Base-by-base conservation (phyloP, 2,329 filamentous ascomycete species). In the Cercospora nicotianae region DNA sequence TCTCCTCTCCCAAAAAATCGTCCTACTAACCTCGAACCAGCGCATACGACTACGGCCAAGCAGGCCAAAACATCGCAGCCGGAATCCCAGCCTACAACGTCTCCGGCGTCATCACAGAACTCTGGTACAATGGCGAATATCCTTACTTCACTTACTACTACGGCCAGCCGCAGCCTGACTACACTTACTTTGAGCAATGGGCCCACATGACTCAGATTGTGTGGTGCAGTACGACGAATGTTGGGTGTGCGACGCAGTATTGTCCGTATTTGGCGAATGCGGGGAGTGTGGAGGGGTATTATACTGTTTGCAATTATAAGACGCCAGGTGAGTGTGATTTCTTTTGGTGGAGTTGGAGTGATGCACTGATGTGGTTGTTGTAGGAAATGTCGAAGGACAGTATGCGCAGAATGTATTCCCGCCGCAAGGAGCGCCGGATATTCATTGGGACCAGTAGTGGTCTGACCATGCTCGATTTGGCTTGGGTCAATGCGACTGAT, bases 51-150 rank as follows among this genome's bases (percentile, higher is more conserved):
- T 23, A 60, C 7, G 53, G 39, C n/a, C 20, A 53, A 33, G 67
- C 63, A 16, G 94, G 94, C 39, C 95, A 99, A 83, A 99, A 98
- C 86, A 90, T 98, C 67, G 94, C 92, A 76, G 89, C 90, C 69
- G 84, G 89, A 70, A 84, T 87, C 69, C 76, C 80, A 1, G 79
- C 82, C 26, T 80, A 79, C 68, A 85, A 88, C 48, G 83, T 92
- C 69, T 87, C 88, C 63, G 83, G 86, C 71, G 88, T 90, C 73
- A 89, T 94, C 77, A 92, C 89, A 75, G 87, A 94, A 78, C 85
- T 90, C 81, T 97, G 95, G 92, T 97, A 97, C 86, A 92, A 94
- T 79, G 87, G 86, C 75, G 93, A 96, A 81, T 83, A 91, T 73
- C 77, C 77, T 69, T 89, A 85, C 80, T 84, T 84, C 66, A 74